These are phyloP conservation scores for Daldinia sp. DNA, from an alignment of 2,329 filamentous ascomycete genomes.

Conservation along the genomic window DNA sequence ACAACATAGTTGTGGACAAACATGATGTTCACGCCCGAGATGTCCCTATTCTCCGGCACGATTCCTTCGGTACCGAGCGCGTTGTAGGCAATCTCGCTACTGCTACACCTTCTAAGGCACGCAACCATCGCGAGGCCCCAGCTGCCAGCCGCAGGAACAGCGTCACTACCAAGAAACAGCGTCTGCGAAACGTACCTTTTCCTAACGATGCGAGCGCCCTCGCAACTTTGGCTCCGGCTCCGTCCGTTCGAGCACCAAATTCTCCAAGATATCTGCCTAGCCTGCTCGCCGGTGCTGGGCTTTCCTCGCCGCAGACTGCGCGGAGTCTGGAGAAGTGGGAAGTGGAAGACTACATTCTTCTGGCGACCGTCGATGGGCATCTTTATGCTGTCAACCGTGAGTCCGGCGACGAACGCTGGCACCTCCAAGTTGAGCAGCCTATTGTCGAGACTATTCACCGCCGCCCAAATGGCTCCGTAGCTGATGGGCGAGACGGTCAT, in stretches of 20 bases:
- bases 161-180: constrained; percentile 42
- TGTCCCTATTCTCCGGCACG: constrained; percentile 38
- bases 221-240: constrained; percentile 96
- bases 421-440: constrained; percentile 83
- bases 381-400: constrained; percentile 91
- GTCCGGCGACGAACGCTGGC: constrained; percentile 87
- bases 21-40: constrained; percentile 38
- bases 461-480: constrained; percentile 73
- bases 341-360: constrained; percentile 99
- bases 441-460: constrained; percentile 93
- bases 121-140: constrained; percentile 31
- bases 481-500: constrained; percentile 58
- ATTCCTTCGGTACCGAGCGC: constrained; percentile 42
- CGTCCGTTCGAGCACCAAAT: constrained; percentile 92
- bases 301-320: constrained; percentile 90
- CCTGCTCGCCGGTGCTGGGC: constrained; percentile 66
- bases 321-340: constrained; percentile 99
- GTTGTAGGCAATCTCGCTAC: constrained; percentile 45
- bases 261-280: constrained; percentile 75
- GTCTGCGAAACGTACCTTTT: constrained; percentile 45
- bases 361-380: constrained; percentile 99
- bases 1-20: constrained; percentile 39
- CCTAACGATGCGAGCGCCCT: constrained; percentile 89
- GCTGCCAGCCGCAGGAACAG: constrained; percentile 41
- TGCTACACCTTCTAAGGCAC: constrained; percentile 45